A percentile compares a stretch with the other conserved stretches of the same genome.
These are phyloP conservation scores for Tylopilus subfusipes DNA, from an alignment of 768 basidiomycete species.

Conservation along the genomic window DNA sequence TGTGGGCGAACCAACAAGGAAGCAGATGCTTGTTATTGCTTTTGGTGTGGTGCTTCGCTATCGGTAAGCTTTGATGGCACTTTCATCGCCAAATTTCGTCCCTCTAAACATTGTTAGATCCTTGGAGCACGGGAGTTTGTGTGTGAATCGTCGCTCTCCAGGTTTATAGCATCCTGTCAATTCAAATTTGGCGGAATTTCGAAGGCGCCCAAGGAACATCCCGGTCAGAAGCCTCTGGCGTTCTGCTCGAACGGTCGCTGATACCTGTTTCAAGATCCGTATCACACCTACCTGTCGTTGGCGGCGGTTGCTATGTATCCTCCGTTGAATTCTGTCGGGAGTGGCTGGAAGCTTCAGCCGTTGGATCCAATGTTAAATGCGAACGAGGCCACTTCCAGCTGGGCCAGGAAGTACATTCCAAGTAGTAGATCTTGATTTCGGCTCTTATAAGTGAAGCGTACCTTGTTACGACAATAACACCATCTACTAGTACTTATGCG, in stretches of 20 bases:
- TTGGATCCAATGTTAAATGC: conserved; percentile 76
- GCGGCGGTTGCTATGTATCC: conserved; percentile 74
- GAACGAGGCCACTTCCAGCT: conserved; percentile 56
- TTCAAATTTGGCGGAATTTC: conserved; percentile 87
- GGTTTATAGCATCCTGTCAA: conserved; percentile 74
- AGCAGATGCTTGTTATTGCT: conserved; percentile 93
- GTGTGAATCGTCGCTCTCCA: conserved; percentile 49
- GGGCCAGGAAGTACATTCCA: conserved; percentile 63
- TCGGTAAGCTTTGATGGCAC: conserved; percentile 43
- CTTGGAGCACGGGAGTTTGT: conserved; percentile 59
- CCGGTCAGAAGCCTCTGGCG: conserved; percentile 49
- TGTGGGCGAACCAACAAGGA: conserved; percentile 84
- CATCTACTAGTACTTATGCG: no score
- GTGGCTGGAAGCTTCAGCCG: conserved; percentile 54
- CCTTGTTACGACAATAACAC: neutral
- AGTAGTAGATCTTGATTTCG: conserved; percentile 16
- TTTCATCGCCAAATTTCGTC: neutral
- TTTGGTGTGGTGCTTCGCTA: conserved; percentile 87
- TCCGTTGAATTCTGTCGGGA: conserved; percentile 31
- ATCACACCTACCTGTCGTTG: conserved; percentile 89
- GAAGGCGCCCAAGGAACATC: conserved; percentile 74
- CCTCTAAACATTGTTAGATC: conserved; percentile 46
- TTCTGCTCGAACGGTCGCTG: neutral
- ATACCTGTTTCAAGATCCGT: conserved; percentile 64
- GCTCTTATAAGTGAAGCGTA: neutral